These are phyloP conservation scores for Acanthochlamys bracteata DNA, from an alignment of 106 monocot species.

Conservation along the genomic window DNA sequence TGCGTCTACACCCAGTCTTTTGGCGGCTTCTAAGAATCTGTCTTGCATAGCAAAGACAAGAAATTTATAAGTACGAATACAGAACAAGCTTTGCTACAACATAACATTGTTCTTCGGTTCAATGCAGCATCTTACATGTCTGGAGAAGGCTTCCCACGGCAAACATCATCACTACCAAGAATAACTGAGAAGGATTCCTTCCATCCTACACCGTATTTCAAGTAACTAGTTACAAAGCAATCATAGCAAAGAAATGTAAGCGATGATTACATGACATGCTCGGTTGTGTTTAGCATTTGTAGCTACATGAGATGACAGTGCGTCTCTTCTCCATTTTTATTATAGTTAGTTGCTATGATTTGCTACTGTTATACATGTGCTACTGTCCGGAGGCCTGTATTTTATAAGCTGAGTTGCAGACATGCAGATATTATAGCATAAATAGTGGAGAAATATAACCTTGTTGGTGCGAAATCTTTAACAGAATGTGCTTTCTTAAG, in stretches of 20 bases:
- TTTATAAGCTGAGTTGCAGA: no score
- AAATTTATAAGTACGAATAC: neutral
- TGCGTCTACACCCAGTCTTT: slow-evolving; percentile 40
- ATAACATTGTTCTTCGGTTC: neutral
- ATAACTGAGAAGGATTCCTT: slow-evolving; percentile 61
- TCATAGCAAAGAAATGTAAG: no score
- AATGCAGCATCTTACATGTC: slow-evolving; percentile 45
- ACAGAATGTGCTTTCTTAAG: slow-evolving; percentile 33
- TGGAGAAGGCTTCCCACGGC: slow-evolving; percentile 62
- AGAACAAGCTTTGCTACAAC: neutral
- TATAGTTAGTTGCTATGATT: no score
- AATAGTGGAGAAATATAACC: no score
- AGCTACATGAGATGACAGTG: no score
- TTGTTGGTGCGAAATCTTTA: slow-evolving; percentile 53
- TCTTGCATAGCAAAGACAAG: slow-evolving; percentile 1
- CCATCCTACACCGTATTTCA: slow-evolving; percentile 41
- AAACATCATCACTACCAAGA: slow-evolving; percentile 69
- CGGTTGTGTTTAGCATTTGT: no score
- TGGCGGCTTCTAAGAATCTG: slow-evolving; percentile 76
- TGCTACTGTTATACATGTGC: no score
- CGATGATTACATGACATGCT: no score
- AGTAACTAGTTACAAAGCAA: no score
- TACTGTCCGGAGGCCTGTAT: no score
- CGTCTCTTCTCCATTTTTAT: no score
- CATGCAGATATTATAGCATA: no score